Base-by-base conservation (phyloP, 163 green algal species). In the Scenedesmus sp. region DNA sequence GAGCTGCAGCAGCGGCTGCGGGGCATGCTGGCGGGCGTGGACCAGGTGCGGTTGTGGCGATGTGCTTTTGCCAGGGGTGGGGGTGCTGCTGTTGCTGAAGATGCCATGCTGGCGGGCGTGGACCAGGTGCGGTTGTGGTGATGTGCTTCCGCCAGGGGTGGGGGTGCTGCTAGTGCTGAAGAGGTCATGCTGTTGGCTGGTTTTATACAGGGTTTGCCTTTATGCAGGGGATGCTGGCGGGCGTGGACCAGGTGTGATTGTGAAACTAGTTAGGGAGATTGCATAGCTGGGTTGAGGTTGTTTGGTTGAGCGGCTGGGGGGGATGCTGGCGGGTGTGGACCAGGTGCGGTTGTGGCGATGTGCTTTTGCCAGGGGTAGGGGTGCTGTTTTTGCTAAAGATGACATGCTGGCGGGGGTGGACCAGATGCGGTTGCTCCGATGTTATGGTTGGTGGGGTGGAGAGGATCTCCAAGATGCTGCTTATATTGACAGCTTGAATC, bases 1-100 rank as follows among this genome's bases (percentile, higher is more conserved):
- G 8, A 85, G 73, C 73, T 91, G 87, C 87, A 91, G 87, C 54
- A 85, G 55, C 81, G 46, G 23, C 87, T 91, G 54, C 59, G 73
- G 55, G 18, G 77, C 23, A 60, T 85, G 87, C 73, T 91, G 23
- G 62, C 10, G 13, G 87, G 73, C 34, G 87, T 91, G 46, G 87
- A 91, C n/a, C 56, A 90, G 86, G 86, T 90, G 67, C 15, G 84
- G n/a, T 54, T 5, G 5, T 55, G 59, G 59, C 9, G 8, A 10
- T 9, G 59, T 10, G 59, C 59, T 9, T 64, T 9, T 9, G 59
- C 9, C 59, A 15, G 59, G 2, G 66, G 2, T 5, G 66, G 9
- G 16, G 66, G 9, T 26, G 66, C 3, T 79, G 70, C 4, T 79
- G 70, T 4, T 52, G 23, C 5, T 79, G 70, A 6, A 15, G 70